Evolutionary conservation across 1,284 basidiomycete species (phyloP), one percentile per base, ranked within the genome.

Genomic region (Bjerkandera adusta): DNA sequence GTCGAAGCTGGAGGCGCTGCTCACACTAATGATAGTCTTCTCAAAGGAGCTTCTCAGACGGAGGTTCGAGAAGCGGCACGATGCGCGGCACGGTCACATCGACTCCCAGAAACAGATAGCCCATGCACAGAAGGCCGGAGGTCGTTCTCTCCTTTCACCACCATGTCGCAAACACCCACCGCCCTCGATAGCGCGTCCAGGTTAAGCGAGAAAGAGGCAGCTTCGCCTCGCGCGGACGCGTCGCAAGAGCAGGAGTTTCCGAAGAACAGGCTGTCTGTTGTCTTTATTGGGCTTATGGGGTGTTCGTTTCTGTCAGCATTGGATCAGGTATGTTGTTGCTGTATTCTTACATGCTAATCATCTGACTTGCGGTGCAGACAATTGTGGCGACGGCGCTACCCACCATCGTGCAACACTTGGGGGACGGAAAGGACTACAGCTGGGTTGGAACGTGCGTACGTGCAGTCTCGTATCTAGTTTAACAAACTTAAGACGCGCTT

Each of bases 381-480:
- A 85, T 85, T 49, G 77, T 86, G 12, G 79, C 83, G 2, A 88
- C 85, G 11, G 85, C 85, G 16, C 63, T 88, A 34, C 85, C 85
- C 2, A 87, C 82, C 3, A 87, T 88, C 44, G 83, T 86, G 10
- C 62, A 57, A 12, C 61, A 81, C 22, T 70, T 88, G 1, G 81
- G 82, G 26, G 81, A 78, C 33, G 83, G 83, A 10, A 72, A 62
- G 7, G 67, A 71, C 37, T 85, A 85, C 55, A 79, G 79, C 52
- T 86, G 83, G 83, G 81, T 85, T 21, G 83, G 83, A 53, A 83
- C 75, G 83, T 80, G 52, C 26, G 68, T 40, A 8, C n/a, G 27
- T 30, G 8, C 27, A n/a, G 25, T 30, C 6, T 4, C 16, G 34
- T 11, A n/a, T 21, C 20, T 18, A 12, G 36, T 24, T 18, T 11